Base-by-base conservation (phyloP, 805 yeast species). In the Saccharomyces jurei region DNA sequence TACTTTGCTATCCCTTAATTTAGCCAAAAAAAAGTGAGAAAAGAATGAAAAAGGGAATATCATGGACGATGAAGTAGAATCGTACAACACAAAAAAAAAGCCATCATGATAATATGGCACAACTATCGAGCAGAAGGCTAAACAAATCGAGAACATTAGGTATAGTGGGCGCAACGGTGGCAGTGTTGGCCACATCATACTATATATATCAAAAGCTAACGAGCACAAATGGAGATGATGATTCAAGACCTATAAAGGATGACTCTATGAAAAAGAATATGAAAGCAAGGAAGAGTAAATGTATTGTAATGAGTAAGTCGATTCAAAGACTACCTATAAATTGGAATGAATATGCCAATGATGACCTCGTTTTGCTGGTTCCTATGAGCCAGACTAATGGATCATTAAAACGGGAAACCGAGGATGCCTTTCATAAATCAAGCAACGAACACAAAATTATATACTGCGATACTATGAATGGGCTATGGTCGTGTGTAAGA, bases 401-500 rank as follows among this genome's bases (percentile, higher is more conserved):
- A 36, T 36, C 44, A 36, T 4, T 36, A 2, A 36, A 17, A 6
- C 25, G 9, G 4, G 25, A 9, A 9, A 36, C 17, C 10, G 17
- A 17, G 25, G 25, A 36, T 17, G 25, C 25, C 13, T 36, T 36
- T 4, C 17, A 17, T 4, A 36, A 17, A 8, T 17, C 44, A 8
- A 10, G 21, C 6, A 36, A 63, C 26, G 51, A 56, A 22, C 66
- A 64, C 55, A 73, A 76, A 51, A 60, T 78, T 11, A 75, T 81
- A 2, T 70, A 69, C 49, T 78, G 83, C 50, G 77, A 74, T n/a
- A 74, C 79, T 0, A 70, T 70, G 52, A 69, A 66, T 11, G 84
- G 86, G 2, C 64, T 81, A 11, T 77, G 80, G 70, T 81, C 83
- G 41, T 72, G 82, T n/a, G 71, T 81, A 25, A 81, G 80, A 56